Conservation (phyloP, 768 basidiomycete genomes). For the Lepiota brunneoincarnata region DNA sequence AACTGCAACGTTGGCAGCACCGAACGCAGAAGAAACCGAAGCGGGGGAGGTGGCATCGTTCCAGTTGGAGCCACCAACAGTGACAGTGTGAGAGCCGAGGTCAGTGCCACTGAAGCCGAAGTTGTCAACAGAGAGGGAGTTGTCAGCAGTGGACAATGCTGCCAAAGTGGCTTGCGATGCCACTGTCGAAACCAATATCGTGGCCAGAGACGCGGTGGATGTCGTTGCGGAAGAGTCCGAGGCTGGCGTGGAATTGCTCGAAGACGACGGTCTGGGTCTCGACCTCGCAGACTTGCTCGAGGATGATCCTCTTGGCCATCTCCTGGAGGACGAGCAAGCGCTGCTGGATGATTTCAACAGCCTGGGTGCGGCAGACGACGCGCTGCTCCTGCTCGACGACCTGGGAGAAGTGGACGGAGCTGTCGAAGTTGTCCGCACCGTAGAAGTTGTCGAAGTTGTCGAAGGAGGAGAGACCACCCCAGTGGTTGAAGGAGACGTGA, state of each 20-base stretch:
- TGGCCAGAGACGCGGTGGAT: conserved; percentile 35
- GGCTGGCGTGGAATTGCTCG: conserved; percentile 38
- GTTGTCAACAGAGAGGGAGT: conserved; percentile 25
- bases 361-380: conserved; percentile 36
- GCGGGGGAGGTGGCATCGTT: conserved; percentile 20
- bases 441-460: conserved; percentile 44
- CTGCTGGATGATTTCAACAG: conserved; percentile 41
- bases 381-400: conserved; percentile 31
- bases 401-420: conserved; percentile 28
- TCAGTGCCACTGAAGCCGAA: conserved; percentile 18
- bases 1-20: conserved; percentile 5
- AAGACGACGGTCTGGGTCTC: conserved; percentile 44
- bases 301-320: conserved; percentile 46
- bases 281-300: conserved; percentile 46
- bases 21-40: conserved; percentile 6
- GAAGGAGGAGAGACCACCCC: conserved; percentile 34
- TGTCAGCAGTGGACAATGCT: conserved; percentile 26
- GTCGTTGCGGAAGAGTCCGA: conserved; percentile 38
- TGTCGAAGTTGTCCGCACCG: conserved; percentile 41
- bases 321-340: conserved; percentile 40
- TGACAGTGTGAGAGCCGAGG: conserved; percentile 31
- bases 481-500: conserved; percentile 31
- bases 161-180: conserved; percentile 25
- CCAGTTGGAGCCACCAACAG: conserved; percentile 43
- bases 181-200: conserved; percentile 30